phyloP scores from a whole-genome alignment of 768 basidiomycete genomes.

The Suillus subalutaceus region DNA sequence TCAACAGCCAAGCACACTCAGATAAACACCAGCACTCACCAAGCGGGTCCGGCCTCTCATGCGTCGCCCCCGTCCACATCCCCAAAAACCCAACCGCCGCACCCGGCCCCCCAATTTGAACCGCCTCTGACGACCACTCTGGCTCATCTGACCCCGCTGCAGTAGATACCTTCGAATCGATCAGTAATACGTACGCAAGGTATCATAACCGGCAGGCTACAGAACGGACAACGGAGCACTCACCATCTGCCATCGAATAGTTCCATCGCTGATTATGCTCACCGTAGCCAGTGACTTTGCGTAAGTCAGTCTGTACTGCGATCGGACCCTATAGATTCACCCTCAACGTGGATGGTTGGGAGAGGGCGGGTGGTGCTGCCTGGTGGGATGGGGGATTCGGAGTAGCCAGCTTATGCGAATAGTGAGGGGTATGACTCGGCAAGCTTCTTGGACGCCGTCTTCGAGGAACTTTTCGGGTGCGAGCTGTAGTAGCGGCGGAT shows the following conservation, averaged over 20 bases:
- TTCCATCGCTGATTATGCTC: slow-evolving; percentile 50
- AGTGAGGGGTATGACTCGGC: slow-evolving; percentile 55
- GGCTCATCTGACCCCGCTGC: slow-evolving; percentile 34
- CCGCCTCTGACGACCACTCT: slow-evolving; percentile 58
- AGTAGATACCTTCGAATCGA: slow-evolving; percentile 33
- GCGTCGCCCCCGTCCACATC: slow-evolving; percentile 55
- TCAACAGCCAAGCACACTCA: neutral
- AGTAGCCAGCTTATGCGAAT: slow-evolving; percentile 45
- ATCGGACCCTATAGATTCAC: slow-evolving; percentile 45
- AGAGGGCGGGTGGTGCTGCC: slow-evolving; percentile 35
- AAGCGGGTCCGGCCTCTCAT: slow-evolving; percentile 46
- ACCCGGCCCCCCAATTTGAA: slow-evolving; percentile 58
- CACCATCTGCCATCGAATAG: slow-evolving; percentile 56
- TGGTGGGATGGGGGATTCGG: slow-evolving; percentile 27
- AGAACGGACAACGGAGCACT: slow-evolving; percentile 18
- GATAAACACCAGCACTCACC: slow-evolving; percentile 31
- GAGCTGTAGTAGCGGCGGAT: slow-evolving; percentile 20
- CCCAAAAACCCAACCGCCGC: slow-evolving; percentile 57
- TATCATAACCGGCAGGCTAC: neutral
- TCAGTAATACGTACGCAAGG: neutral
- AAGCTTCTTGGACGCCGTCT: slow-evolving; percentile 42
- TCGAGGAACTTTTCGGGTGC: slow-evolving; percentile 33
- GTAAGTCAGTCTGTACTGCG: slow-evolving; percentile 31
- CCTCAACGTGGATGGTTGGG: slow-evolving; percentile 55
- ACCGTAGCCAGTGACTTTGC: slow-evolving; percentile 47